phyloP scores from a whole-genome alignment of 495 filamentous ascomycete species.

The Penicillium angulare region DNA sequence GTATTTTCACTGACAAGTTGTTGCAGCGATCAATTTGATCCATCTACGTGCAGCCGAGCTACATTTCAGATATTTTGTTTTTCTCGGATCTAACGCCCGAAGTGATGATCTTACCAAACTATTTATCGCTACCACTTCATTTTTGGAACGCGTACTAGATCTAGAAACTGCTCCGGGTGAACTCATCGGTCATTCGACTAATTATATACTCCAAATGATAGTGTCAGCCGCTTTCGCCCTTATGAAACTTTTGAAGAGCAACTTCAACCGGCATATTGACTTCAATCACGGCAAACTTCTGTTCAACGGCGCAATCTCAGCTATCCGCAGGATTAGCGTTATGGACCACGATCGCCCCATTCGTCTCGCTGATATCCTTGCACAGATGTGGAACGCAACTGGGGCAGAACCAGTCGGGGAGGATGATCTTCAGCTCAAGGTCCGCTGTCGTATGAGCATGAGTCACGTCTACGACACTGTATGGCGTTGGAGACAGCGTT shows the following conservation, averaged over 20 bases:
- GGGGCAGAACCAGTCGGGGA: slow-evolving; percentile 33
- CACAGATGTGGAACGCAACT: slow-evolving; percentile 51
- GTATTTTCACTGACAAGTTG: slow-evolving; percentile 59
- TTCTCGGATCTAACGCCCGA: slow-evolving; percentile 57
- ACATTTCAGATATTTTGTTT: slow-evolving; percentile 47
- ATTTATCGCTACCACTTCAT: slow-evolving; percentile 58
- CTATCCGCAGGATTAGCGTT: slow-evolving; percentile 77
- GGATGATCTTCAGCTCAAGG: slow-evolving; percentile 42
- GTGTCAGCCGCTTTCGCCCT: slow-evolving; percentile 83
- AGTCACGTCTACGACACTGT: slow-evolving; percentile 52
- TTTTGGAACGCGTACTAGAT: slow-evolving; percentile 45
- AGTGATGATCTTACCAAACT: slow-evolving; percentile 68
- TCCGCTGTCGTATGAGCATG: slow-evolving; percentile 52
- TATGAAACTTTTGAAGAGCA: slow-evolving; percentile 82
- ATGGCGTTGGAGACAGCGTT: slow-evolving; percentile 49
- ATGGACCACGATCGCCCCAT: slow-evolving; percentile 80
- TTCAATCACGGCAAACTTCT: slow-evolving; percentile 72
- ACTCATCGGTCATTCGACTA: slow-evolving; percentile 71
- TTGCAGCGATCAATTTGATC: slow-evolving; percentile 58
- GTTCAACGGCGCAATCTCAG: slow-evolving; percentile 74
- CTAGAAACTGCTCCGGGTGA: slow-evolving; percentile 48
- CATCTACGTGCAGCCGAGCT: slow-evolving; percentile 47
- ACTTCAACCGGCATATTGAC: slow-evolving; percentile 64
- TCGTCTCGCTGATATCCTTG: slow-evolving; percentile 45
- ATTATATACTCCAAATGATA: slow-evolving; percentile 92